Percentiles rank a stretch among this genome's conserved stretches.
Conservation (phyloP, 2,329 filamentous ascomycete genomes). For the Tolypocladium sp. region DNA sequence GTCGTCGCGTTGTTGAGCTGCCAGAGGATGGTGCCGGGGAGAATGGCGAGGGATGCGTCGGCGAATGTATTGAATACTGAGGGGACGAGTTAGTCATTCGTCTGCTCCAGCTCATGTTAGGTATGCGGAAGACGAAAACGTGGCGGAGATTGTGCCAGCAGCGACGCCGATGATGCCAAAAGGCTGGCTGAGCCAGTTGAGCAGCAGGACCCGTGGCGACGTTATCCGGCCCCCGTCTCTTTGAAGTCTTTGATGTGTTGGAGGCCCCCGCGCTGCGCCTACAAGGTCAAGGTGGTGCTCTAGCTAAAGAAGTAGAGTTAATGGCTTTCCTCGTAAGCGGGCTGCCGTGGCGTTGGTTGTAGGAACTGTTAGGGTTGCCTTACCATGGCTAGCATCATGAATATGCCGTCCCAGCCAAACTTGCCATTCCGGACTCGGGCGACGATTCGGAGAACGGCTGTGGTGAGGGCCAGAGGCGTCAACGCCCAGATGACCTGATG, state of each 20-base stretch:
- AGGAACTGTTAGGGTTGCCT: neutral
- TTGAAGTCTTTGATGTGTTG: constrained; percentile 7
- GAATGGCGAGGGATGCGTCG: constrained; percentile 11
- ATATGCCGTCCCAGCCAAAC: constrained; percentile 11
- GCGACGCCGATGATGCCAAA: constrained; percentile 12
- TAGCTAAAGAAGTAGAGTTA: constrained; percentile 11
- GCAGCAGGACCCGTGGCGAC: constrained; percentile 9
- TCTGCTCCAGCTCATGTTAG: neutral
- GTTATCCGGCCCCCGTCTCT: constrained; percentile 10
- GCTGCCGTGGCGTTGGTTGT: neutral
- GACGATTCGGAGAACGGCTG: constrained; percentile 6
- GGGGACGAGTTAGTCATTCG: neutral
- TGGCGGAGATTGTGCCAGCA: constrained; percentile 9
- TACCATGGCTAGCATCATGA: constrained; percentile 11
- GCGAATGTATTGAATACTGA: constrained; percentile 13
- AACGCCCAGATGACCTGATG: constrained; percentile 8
- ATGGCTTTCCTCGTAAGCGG: neutral
- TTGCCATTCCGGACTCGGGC: constrained; percentile 5
- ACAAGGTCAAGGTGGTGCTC: constrained; percentile 9
- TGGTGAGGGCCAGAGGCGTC: constrained; percentile 8
- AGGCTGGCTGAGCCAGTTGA: constrained; percentile 11
- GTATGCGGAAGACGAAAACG: neutral
- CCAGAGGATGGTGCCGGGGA: constrained; percentile 38
- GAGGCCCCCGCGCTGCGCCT: constrained; percentile 8
- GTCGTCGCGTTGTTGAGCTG: constrained; percentile 70